A percentile compares a stretch with the other conserved stretches of the same genome.
Conservation (phyloP, 768 basidiomycete species). For the Boletus fagicola region DNA sequence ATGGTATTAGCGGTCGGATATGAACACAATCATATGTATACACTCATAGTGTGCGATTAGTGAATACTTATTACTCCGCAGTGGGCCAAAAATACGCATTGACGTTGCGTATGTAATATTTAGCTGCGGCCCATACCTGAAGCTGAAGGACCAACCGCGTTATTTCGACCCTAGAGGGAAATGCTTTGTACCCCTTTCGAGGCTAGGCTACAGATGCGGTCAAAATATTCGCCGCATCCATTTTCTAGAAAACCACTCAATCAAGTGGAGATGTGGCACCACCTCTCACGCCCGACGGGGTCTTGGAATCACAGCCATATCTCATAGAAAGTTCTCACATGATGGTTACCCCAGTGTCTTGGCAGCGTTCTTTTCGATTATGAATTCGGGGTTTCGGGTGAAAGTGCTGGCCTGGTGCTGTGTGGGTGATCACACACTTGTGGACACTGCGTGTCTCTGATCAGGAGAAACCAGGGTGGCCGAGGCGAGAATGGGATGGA, state of each 20-base stretch:
- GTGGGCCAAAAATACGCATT: not conserved
- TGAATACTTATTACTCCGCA: not conserved
- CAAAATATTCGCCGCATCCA: not conserved
- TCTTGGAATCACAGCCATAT: slow-evolving; percentile 2
- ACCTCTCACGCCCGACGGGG: not conserved
- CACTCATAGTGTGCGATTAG: not conserved
- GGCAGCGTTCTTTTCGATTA: slow-evolving; percentile 4
- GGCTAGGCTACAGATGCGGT: not conserved
- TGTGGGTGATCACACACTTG: not conserved
- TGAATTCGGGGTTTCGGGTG: not conserved
- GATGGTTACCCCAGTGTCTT: slow-evolving; percentile 10
- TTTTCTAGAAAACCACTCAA: not conserved
- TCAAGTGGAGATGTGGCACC: not conserved
- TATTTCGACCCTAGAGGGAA: too few relatives aligned
- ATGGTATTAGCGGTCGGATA: slow-evolving; percentile 5
- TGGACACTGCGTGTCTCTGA: not conserved
- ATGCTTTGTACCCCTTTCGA: not conserved
- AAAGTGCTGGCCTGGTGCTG: not conserved
- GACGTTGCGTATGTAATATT: not conserved
- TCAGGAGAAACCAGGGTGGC: not conserved
- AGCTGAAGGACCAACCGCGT: not conserved
- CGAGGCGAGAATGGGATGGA: not conserved
- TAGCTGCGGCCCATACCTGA: not conserved
- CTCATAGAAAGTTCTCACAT: not conserved
- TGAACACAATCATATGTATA: not conserved